These are phyloP conservation scores for Austroboletus rostrupii DNA, from an alignment of 1,284 basidiomycete genomes.

Conservation along the genomic window DNA sequence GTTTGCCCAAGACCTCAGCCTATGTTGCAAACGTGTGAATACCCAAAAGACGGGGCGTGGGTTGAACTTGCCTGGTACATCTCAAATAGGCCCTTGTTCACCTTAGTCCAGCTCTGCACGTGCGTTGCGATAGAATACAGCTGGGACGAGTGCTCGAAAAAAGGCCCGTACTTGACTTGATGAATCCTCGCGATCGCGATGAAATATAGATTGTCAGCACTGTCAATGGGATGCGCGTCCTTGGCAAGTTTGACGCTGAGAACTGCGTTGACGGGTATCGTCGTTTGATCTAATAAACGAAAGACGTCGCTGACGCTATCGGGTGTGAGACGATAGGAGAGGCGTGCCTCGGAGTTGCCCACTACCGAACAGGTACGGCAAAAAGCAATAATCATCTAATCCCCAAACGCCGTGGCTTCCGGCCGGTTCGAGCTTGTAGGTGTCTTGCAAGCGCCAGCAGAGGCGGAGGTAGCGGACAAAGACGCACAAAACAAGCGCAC, in stretches of 20 bases:
- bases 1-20: conserved; percentile 91
- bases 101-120: conserved; percentile 86
- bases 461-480: conserved; percentile 78
- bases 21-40: conserved; percentile 27
- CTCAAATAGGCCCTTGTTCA: conserved; percentile 86
- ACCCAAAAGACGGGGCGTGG: background rate
- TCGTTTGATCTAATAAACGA: conserved; percentile 46
- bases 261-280: conserved; percentile 56
- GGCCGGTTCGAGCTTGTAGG: conserved; percentile 91
- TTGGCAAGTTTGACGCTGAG: conserved; percentile 49
- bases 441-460: conserved; percentile 84
- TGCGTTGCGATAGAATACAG: conserved; percentile 82
- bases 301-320: conserved; percentile 10
- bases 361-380: conserved; percentile 91
- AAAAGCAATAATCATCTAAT: conserved; percentile 89
- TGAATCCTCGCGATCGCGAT: conserved; percentile 78
- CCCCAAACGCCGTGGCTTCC: conserved; percentile 99
- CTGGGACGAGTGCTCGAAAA: conserved; percentile 91
- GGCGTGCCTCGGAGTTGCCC: conserved; percentile 75
- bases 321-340: conserved; percentile 2
- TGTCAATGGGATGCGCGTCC: conserved; percentile 28
- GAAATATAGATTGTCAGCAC: conserved; percentile 67
- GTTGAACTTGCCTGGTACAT: conserved; percentile 77
- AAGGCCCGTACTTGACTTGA: conserved; percentile 81
- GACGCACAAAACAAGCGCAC: conserved; percentile 59